Base-by-base conservation (phyloP, 768 basidiomycete genomes). In the Amanita pseudoporphyria region DNA sequence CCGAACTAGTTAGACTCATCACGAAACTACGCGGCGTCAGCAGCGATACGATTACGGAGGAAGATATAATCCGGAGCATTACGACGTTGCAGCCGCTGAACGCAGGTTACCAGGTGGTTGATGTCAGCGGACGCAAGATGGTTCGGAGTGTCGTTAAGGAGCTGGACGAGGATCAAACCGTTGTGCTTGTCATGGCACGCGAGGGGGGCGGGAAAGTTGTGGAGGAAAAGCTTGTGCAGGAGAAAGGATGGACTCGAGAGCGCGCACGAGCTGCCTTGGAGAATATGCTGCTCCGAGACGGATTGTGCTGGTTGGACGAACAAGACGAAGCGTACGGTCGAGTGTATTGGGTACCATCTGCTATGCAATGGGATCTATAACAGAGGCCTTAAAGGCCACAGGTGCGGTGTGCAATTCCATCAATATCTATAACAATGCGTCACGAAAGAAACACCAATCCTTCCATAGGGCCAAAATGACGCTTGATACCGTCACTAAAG, bases 271-370 rank as follows among this genome's bases (percentile, higher is more conserved):
- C 79, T 9, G 93, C 85, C 1, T 64, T 98, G 58, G 84, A 92
- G 58, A 93, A 94, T 54, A 93, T 95, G 82, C 75, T 94, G 12
- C 72, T 90, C 53, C 74, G 85, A 22, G 93, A 98, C 54, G 95
- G 94, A 1, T 69, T 95, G 21, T 94, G 90, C 52, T 99, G 96
- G 96, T 61, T 98, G 26, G 96, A 99, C 59, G 84, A 89, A 21
- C 92, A 96, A 64, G 89, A 87, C 47, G 79, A 81, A 56, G 62
- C 61, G 13, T 70, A 67, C 26, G 79, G 81, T 24, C 72, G 73
- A 51, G 78, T 81, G 19, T 95, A 91, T 62, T 97, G 92, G 92
- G 73, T 95, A 9, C 84, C 86, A 1, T 88, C 87, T 10, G 85
- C 84, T 2, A 87, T 95, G 77, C 76, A 76, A 51, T 96, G 90